Evolutionary conservation across 2,329 filamentous ascomycete genomes (phyloP), one percentile per base, ranked within the genome.

Genomic region (Talaromyces sp.): DNA sequence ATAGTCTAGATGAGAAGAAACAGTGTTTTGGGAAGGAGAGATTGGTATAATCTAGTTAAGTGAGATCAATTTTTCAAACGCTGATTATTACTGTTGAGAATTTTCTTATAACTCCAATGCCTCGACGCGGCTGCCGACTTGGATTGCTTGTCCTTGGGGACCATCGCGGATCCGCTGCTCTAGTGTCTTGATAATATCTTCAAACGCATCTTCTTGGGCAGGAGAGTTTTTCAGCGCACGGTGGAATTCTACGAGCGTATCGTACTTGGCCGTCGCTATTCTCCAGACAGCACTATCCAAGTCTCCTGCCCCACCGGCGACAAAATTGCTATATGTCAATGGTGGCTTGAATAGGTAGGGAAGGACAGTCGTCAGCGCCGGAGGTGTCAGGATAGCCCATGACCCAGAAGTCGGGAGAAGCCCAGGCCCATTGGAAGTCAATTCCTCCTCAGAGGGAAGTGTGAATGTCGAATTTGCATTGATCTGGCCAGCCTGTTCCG

Each of bases 301-400:
- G 66, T 86, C 84, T 2, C 81, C 82, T 10, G 80, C 75, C 10
- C 84, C 84, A 41, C 77, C 75, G 14, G 81, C 82, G 0, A 85
- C 83, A n/a, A 86, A 77, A 58, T 84, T 84, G 13, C 80, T 79
- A 62, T 84, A 85, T 0, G 80, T 81, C 31, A 81, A 80, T 1
- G 84, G 80, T 3, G 83, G 82, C 58, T 81, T 82, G 59, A 86
- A 78, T 2, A 87, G 73, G 65, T 82, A 85, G 0, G 84, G 84
- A 0, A 86, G 69, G 0, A 85, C 75, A 2, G 77, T 77, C 57
- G 74, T 80, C 60, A 79, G 74, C 52, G 77, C 82, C 54, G 74
- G 80, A 0, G 82, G 82, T 2, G 81, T 77, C 17, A 86, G 75
- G 9, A 85, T 75, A 1, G 83, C 77, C 66, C 81, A 79, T 24